Evolutionary conservation across 306 rosid species (phyloP), one percentile per base, ranked within the genome.

Genomic region (Sicyos baderoa): DNA sequence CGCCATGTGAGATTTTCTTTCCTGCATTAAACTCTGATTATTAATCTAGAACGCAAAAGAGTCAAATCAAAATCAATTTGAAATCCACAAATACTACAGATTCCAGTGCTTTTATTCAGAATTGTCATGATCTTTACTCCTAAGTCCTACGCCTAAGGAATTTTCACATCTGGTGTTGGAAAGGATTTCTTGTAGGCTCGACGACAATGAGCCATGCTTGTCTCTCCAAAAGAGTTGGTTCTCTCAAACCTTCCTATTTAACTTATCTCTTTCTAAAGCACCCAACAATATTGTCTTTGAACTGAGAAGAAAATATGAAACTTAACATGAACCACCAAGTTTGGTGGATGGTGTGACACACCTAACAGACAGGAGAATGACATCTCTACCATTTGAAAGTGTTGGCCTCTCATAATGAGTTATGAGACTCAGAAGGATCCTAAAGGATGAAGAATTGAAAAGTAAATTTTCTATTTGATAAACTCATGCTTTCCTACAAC

Each of bases 1-100:
- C 70, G 99, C 85, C 96, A 86, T 73, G 32, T 68, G 81, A 18
- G 99, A 90, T 79, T 84, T 93, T 27, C 91, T 77, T 67, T 75
- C 96, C 99, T 93, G 86, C 80, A 81, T 57, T 52, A 65, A 79
- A 44, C 58, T 72, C 52, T 69, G 62, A 68, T 42, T 60, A 77
- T 50, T 51, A 57, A 51, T 68, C 53, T 21, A 58, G 17, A 67
- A 52, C 29, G 51, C 37, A 54, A 65, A 74, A 25, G 18, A 42
- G 44, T 63, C 25, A 42, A 64, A 40, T 54, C 57, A 74, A 74
- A 65, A 19, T 16, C 25, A 64, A 40, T 40, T 74, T 27, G 35
- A 65, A 74, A 73, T 22, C 59, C 27, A 62, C 18, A 48, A 48
- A 64, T 40, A 44, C 70, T 40, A 42, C 35, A 44, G 49, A 40